phyloP scores from a whole-genome alignment of 1,139 yeast species.

The Saccharomyces hybrid region DNA sequence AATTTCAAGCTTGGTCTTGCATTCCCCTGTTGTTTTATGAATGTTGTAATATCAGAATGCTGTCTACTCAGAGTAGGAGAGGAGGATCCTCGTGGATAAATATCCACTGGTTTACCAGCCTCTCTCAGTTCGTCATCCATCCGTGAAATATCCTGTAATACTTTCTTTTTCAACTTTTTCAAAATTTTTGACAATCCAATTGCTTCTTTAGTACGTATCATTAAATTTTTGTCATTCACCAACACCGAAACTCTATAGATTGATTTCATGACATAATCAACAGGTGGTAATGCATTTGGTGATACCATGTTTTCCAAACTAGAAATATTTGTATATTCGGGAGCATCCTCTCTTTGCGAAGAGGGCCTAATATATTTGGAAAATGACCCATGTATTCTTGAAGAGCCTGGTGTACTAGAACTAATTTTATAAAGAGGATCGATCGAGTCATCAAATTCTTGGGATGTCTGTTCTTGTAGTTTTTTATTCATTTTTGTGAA shows the following conservation, averaged over 20 bases:
- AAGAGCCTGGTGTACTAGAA: background rate
- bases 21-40: background rate
- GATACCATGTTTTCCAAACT: slow-evolving; percentile 43
- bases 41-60: background rate
- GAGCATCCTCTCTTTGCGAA: background rate
- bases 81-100: background rate
- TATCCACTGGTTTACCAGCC: slow-evolving; percentile 1
- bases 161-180: slow-evolving; percentile 29
- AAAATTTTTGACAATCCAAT: slow-evolving; percentile 46
- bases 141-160: slow-evolving; percentile 1
- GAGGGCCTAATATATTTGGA: background rate
- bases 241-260: slow-evolving; percentile 55
- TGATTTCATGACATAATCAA: slow-evolving; percentile 47
- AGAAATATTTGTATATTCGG: background rate
- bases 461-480: slow-evolving; percentile 2
- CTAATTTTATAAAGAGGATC: slow-evolving; percentile 2
- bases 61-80: background rate
- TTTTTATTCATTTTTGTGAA: slow-evolving; percentile 3
- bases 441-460: slow-evolving; percentile 5
- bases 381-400: background rate
- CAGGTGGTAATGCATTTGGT: slow-evolving; percentile 47
- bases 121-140: slow-evolving; percentile 1
- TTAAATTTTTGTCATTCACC: slow-evolving; percentile 55
- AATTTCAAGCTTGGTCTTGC: slow-evolving; percentile 1
- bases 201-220: slow-evolving; percentile 55